These are phyloP conservation scores for Podospora comata DNA, from an alignment of 495 filamentous ascomycete species.

Conservation along the genomic window DNA sequence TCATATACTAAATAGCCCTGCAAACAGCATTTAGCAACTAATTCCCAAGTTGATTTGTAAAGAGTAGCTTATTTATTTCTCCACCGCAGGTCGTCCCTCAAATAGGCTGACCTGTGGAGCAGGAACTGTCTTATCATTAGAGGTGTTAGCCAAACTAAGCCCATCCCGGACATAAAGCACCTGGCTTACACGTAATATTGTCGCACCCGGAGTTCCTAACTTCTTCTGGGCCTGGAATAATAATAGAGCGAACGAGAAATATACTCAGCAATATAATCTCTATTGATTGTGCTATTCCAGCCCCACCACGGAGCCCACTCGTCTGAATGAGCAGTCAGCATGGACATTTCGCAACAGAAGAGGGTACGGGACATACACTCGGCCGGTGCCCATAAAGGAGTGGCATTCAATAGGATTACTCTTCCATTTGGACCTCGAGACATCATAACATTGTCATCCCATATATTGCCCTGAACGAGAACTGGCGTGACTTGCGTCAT, in stretches of 20 bases:
- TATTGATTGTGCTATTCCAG: background rate
- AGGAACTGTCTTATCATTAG: background rate
- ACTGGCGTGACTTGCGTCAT: slow-evolving; percentile 33
- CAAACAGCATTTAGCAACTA: background rate
- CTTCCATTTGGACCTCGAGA: slow-evolving; percentile 24
- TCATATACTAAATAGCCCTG: too few relatives aligned
- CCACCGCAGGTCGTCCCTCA: background rate
- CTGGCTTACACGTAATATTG: background rate
- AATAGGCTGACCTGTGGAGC: background rate
- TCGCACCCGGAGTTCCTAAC: background rate
- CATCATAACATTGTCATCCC: slow-evolving; percentile 43
- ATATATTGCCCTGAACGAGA: slow-evolving; percentile 50
- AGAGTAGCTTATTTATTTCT: background rate
- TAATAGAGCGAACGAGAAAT: background rate
- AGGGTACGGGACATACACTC: background rate
- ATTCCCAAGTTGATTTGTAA: background rate
- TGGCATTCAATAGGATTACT: slow-evolving; percentile 7
- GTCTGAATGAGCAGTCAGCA: background rate
- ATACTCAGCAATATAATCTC: background rate
- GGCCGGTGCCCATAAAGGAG: slow-evolving; percentile 7
- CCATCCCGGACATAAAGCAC: background rate
- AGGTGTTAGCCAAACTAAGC: background rate
- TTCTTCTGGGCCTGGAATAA: background rate
- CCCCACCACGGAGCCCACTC: slow-evolving; percentile 14
- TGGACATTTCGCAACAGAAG: background rate